Evolutionary conservation across 2,329 filamentous ascomycete species (phyloP).

Genomic region (Teratosphaeria nubilosa): DNA sequence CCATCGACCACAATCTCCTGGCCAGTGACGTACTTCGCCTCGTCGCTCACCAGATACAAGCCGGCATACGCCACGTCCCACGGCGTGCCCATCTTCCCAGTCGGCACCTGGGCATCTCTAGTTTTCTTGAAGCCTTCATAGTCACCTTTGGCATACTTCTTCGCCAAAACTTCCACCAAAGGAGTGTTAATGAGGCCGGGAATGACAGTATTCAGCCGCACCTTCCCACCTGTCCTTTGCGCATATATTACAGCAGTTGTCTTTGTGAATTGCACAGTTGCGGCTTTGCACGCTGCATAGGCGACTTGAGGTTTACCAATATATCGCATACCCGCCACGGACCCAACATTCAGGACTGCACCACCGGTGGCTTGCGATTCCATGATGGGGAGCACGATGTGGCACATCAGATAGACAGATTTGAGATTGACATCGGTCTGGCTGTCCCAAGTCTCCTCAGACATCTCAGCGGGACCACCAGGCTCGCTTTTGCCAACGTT

Average conservation of each 20-base stretch:
- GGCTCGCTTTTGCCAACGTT: constrained; percentile 50
- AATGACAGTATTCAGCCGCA: constrained; percentile 46
- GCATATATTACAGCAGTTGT: constrained; percentile 58
- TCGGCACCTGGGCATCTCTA: constrained; percentile 48
- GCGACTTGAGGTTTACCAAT: constrained; percentile 44
- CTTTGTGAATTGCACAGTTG: constrained; percentile 66
- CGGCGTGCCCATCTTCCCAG: constrained; percentile 49
- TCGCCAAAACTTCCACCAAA: constrained; percentile 36
- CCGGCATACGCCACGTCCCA: constrained; percentile 51
- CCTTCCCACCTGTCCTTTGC: constrained; percentile 24
- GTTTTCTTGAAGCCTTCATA: constrained; percentile 42
- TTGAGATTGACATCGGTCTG: constrained; percentile 49
- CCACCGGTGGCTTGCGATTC: constrained; percentile 36
- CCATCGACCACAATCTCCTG: constrained; percentile 35
- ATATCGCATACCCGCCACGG: constrained; percentile 45
- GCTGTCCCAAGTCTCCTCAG: constrained; percentile 41
- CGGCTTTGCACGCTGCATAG: constrained; percentile 64
- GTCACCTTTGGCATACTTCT: constrained; percentile 36
- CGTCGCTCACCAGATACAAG: constrained; percentile 48
- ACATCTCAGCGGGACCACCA: constrained; percentile 40
- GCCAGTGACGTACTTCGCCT: constrained; percentile 52
- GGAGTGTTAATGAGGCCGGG: constrained; percentile 50
- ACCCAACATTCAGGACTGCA: constrained; percentile 29
- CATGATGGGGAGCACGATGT: constrained; percentile 46
- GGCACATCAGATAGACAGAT: constrained; percentile 44